These are phyloP conservation scores for Metschnikowia shivogae DNA, from an alignment of 805 yeast genomes.

Conservation along the genomic window DNA sequence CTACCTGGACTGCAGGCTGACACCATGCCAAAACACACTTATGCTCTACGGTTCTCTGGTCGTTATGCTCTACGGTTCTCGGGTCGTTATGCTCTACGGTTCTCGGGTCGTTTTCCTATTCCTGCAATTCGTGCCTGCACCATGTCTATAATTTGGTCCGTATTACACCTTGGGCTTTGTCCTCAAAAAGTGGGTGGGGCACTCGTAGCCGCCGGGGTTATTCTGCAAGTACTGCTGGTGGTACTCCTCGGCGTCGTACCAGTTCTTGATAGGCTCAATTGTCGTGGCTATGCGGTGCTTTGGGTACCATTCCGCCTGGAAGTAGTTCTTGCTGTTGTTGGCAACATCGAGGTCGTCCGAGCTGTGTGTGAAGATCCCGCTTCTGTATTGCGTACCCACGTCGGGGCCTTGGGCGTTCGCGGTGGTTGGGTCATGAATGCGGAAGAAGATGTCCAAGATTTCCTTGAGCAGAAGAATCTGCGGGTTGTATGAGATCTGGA, in stretches of 20 bases:
- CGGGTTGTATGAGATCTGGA: slow-evolving; percentile 84
- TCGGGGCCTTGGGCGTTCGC: slow-evolving; percentile 83
- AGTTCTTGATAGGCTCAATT: slow-evolving; percentile 62
- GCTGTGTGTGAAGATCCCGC: slow-evolving; percentile 67
- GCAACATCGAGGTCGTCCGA: slow-evolving; percentile 49
- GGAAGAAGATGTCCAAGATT: slow-evolving; percentile 77
- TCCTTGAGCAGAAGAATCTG: slow-evolving; percentile 51
- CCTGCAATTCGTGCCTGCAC: neutral
- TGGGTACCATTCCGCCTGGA: slow-evolving; percentile 77
- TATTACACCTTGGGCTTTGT: slow-evolving; percentile 45
- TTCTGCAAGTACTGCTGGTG: slow-evolving; percentile 79
- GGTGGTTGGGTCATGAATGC: slow-evolving; percentile 93
- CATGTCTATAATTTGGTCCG: neutral
- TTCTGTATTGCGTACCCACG: slow-evolving; percentile 83
- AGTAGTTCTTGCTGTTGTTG: slow-evolving; percentile 41
- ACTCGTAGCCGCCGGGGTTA: slow-evolving; percentile 84
- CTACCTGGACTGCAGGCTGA: no score
- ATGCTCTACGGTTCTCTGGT: no score
- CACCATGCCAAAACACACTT: no score
- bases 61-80: no score
- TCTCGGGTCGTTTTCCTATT: no score
- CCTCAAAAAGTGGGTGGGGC: slow-evolving; percentile 85
- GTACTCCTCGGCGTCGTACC: slow-evolving; percentile 94
- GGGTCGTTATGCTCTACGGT: no score
- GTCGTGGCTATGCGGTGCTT: slow-evolving; percentile 62